Evolutionary conservation across 2,329 filamentous ascomycete genomes (phyloP).

Genomic region (Cryphonectria parasitica): DNA sequence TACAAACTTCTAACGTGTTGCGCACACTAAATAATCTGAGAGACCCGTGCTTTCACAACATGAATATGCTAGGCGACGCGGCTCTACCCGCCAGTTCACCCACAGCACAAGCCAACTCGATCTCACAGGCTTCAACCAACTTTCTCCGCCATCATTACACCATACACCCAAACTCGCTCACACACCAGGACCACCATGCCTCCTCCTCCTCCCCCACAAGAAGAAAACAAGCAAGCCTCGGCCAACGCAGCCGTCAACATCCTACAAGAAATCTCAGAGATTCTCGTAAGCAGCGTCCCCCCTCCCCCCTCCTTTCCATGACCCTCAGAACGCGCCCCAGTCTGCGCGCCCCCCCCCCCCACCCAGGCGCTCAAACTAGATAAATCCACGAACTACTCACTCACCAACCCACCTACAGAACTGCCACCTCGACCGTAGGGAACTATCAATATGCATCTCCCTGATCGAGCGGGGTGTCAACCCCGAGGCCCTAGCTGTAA

Average conservation of each 20-base stretch:
- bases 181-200: constrained; percentile 37
- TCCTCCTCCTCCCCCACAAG: constrained; percentile 44
- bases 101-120: not conserved
- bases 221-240: constrained; percentile 69
- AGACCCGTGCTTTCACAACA: not conserved
- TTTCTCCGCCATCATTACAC: not conserved
- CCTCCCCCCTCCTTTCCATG: not conserved
- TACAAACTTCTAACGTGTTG: not conserved
- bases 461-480: constrained; percentile 98
- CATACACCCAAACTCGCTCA: constrained; percentile 12
- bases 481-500: constrained; percentile 89
- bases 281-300: constrained; percentile 73
- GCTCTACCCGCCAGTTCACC: constrained; percentile 11
- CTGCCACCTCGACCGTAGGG: constrained; percentile 87
- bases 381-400: not conserved
- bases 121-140: not conserved
- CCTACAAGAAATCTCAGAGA: constrained; percentile 81
- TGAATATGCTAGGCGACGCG: not conserved
- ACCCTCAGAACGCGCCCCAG: not conserved
- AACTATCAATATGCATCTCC: constrained; percentile 92
- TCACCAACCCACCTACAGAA: constrained; percentile 62
- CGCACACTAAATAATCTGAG: too few species aligned
- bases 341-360: not conserved
- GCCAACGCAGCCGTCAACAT: constrained; percentile 84
- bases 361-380: too few species aligned